Base-by-base conservation (phyloP, 306 rosid genomes). In the Ochetophila trinervis region DNA sequence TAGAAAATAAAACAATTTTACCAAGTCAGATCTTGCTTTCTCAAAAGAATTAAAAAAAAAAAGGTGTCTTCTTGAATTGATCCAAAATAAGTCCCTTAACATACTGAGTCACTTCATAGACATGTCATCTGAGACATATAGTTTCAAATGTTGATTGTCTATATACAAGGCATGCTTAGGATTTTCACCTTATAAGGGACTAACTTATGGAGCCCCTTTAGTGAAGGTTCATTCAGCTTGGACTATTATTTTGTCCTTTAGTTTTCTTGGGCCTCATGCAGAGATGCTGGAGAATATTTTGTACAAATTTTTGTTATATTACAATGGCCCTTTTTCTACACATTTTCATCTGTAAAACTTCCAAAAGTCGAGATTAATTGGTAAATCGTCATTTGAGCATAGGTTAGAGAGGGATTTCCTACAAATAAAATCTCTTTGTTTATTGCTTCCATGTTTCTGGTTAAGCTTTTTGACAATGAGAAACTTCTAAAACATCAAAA, bases 211-310 rank as follows among this genome's bases (percentile, higher is more conserved):
- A 18, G 20, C 19, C 9, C 19, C 5, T 50, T 35, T 35, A 57
- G 30, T 57, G 57, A 62, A 18, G 63, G 32, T 42, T 67, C 53
- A 37, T 32, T 50, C 63, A 55, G 62, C 63, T 40, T 67, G 18
- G 44, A 54, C 55, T 14, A n/a, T n/a, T 48, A 27, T 57, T 24
- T 17, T 53, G 53, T 56, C 5, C 65, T 32, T 40, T 40, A 9
- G 36, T 8, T 4, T 45, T 7, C 21, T 12, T 21, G 0, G 16
- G 27, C 51, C 51, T 6, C 48, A 8, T 60, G 27, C 50, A 60
- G 18, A 60, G 47, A 17, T 18, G 34, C 1, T 12, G 21, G 22
- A 11, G 23, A 27, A 9, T n/a, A 16, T 32, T 17, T 30, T 18
- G 0, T 49, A 4, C n/a, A 49, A 15, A 11, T 0, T 17, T 2